Conservation (phyloP, 2,329 filamentous ascomycete genomes). For the Arthrobotrys megalospora region DNA sequence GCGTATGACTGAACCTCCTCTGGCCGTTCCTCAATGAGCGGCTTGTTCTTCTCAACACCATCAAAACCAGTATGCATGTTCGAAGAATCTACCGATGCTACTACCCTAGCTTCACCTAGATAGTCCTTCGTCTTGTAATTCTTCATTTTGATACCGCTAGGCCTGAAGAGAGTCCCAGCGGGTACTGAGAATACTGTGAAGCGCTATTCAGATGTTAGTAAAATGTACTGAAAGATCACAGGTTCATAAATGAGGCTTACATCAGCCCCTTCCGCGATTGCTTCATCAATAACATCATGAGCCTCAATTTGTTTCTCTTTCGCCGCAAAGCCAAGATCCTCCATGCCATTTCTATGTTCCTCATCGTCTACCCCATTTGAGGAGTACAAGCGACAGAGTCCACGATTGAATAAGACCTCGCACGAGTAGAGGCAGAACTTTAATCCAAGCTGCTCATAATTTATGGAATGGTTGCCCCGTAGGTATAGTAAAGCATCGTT, state of each 20-base stretch:
- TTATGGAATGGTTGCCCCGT: constrained; percentile 95
- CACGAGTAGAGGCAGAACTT: constrained; percentile 98
- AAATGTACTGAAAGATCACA: neutral
- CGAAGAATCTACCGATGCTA: constrained; percentile 85
- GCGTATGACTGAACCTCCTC: constrained; percentile 89
- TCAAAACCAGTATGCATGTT: constrained; percentile 88
- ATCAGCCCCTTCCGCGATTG: constrained; percentile 92
- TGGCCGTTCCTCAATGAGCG: constrained; percentile 78
- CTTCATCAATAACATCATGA: constrained; percentile 98
- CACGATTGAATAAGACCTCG: constrained; percentile 96
- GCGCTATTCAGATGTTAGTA: constrained; percentile 73
- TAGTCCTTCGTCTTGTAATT: constrained; percentile 99
- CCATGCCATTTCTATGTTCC: constrained; percentile 88
- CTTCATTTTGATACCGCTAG: constrained; percentile 97
- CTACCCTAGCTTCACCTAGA: constrained; percentile 91
- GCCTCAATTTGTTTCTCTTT: constrained; percentile 97
- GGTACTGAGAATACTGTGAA: constrained; percentile 99
- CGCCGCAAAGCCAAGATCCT: constrained; percentile 89
- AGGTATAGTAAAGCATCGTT: constrained; percentile 97
- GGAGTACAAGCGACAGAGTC: constrained; percentile 96
- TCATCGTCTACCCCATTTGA: constrained; percentile 75
- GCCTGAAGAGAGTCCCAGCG: constrained; percentile 94
- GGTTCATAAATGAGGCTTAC: constrained; percentile 70
- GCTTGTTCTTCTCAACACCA: constrained; percentile 82
- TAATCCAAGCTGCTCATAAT: constrained; percentile 95